These are phyloP conservation scores for Fusarium secorum DNA, from an alignment of 2,329 filamentous ascomycete genomes.

Conservation along the genomic window DNA sequence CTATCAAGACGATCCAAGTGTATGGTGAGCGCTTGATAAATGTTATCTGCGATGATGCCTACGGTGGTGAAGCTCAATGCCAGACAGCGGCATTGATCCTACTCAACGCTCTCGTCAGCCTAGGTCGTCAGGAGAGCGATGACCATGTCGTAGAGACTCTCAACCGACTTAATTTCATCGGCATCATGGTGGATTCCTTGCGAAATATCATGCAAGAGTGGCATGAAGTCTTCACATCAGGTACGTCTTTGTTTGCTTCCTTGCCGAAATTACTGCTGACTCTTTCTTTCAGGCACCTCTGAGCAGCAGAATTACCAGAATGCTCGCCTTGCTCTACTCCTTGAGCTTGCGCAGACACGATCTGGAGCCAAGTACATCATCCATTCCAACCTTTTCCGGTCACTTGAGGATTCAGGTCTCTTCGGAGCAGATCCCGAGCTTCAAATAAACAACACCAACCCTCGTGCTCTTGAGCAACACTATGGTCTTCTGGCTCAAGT, in stretches of 20 bases:
- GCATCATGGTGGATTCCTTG: conserved; percentile 87
- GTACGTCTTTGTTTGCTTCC: conserved; percentile 52
- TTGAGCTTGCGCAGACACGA: conserved; percentile 84
- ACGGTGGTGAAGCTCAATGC: conserved; percentile 80
- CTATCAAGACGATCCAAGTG: conserved; percentile 73
- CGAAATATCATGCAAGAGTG: conserved; percentile 79
- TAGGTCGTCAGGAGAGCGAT: conserved; percentile 76
- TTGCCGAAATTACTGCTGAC: conserved; percentile 17
- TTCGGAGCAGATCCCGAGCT: conserved; percentile 93
- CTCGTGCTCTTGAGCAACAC: conserved; percentile 77
- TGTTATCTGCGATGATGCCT: conserved; percentile 91
- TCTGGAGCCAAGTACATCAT: conserved; percentile 87
- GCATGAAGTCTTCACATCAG: conserved; percentile 61
- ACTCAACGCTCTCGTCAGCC: conserved; percentile 77
- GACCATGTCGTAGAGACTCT: conserved; percentile 80
- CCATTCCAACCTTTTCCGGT: conserved; percentile 85
- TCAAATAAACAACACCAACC: conserved; percentile 77
- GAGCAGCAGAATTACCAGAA: conserved; percentile 64
- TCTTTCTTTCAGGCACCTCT: conserved; percentile 44
- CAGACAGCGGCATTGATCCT: conserved; percentile 87
- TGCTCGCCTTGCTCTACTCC: conserved; percentile 81
- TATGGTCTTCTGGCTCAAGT: conserved; percentile 84
- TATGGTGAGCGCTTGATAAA: conserved; percentile 83
- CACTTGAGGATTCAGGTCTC: conserved; percentile 81
- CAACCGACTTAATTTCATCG: conserved; percentile 87